A percentile compares a stretch with the other conserved stretches of the same genome.
Evolutionary conservation across 75 land plant genomes (phyloP).

Genomic region (Larix kaempferi): DNA sequence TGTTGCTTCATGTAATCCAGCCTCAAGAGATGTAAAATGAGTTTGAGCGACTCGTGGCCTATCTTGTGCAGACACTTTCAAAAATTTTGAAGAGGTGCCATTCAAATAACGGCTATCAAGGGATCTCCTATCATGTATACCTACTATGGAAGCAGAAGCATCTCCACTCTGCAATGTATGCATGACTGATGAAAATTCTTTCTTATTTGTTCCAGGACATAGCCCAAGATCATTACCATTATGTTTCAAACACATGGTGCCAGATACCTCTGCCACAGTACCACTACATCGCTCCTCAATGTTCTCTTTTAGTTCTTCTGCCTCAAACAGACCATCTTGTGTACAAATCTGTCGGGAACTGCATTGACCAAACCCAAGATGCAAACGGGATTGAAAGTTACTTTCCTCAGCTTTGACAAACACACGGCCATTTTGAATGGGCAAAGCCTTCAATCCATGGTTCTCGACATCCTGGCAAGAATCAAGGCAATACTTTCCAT

Average conservation of each 20-base stretch:
- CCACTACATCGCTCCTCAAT: neutral
- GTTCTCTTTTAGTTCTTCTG: neutral
- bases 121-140: neutral
- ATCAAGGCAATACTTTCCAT: neutral
- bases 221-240: neutral
- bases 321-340: neutral
- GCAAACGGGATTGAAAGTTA: constrained; percentile 2
- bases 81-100: neutral
- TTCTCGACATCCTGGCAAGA: neutral
- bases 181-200: neutral
- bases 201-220: neutral
- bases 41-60: neutral
- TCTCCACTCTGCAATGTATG: neutral
- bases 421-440: neutral
- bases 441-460: neutral
- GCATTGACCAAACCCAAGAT: neutral
- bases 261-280: neutral
- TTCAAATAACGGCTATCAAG: neutral
- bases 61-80: neutral
- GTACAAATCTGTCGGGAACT: neutral
- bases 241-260: neutral
- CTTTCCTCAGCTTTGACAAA: neutral
- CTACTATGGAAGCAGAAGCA: too few relatives aligned
- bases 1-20: neutral
- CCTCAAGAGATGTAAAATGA: neutral